Percentiles rank a stretch among this genome's conserved stretches.
These are phyloP conservation scores for Lomentospora prolificans DNA, from an alignment of 2,329 filamentous ascomycete species.

Conservation along the genomic window DNA sequence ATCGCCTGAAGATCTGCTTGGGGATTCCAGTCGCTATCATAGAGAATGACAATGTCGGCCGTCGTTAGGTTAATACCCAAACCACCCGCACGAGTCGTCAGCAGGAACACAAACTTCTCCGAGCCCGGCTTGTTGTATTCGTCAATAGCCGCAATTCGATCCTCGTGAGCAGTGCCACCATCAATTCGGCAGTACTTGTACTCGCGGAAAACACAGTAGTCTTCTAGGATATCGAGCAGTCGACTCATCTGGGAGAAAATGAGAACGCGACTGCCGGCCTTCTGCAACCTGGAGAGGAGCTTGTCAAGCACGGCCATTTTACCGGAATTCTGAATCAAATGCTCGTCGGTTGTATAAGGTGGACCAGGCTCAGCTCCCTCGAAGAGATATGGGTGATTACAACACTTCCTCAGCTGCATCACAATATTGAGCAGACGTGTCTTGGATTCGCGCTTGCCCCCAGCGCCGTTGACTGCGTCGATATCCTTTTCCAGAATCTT, in stretches of 20 bases:
- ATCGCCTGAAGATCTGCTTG: conserved; percentile 97
- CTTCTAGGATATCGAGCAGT: conserved; percentile 90
- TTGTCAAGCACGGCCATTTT: conserved; percentile 98
- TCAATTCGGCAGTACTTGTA: conserved; percentile 98
- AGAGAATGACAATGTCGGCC: conserved; percentile 92
- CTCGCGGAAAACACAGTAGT: conserved; percentile 92
- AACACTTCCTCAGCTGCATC: conserved; percentile 98
- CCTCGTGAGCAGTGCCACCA: conserved; percentile 91
- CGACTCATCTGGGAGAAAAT: conserved; percentile 99
- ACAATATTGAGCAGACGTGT: conserved; percentile 96
- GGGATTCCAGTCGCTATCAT: conserved; percentile 98
- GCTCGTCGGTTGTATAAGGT: conserved; percentile 96
- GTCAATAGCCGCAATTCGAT: conserved; percentile 94
- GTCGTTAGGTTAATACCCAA: conserved; percentile 93
- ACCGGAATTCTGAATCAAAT: conserved; percentile 83
- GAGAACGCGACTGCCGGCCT: conserved; percentile 85
- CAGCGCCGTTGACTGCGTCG: conserved; percentile 93
- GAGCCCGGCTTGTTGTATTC: conserved; percentile 95
- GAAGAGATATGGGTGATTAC: conserved; percentile 96
- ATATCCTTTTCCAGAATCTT: conserved; percentile 99
- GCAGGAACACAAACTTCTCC: conserved; percentile 91
- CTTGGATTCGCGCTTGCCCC: conserved; percentile 94
- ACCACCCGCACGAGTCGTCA: conserved; percentile 92
- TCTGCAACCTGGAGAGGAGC: conserved; percentile 71
- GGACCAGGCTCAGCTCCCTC: conserved; percentile 95